Evolutionary conservation across 805 yeast genomes (phyloP).

Genomic region (Candida verbasci): DNA sequence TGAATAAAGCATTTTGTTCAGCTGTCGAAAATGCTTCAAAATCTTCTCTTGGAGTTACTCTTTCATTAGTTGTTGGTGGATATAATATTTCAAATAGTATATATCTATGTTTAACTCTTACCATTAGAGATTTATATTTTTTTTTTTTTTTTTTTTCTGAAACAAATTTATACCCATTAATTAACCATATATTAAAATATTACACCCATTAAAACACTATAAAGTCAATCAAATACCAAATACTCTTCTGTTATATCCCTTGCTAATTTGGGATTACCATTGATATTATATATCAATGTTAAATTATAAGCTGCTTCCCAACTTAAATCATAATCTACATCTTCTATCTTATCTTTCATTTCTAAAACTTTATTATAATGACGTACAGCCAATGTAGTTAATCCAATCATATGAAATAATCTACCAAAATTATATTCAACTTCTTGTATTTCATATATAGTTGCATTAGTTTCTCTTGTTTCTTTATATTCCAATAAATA

Average conservation of each 20-base stretch:
- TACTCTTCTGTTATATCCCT: slow-evolving; percentile 60
- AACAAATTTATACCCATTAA: too few species aligned
- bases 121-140: slow-evolving; percentile 49
- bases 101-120: slow-evolving; percentile 81
- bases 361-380: slow-evolving; percentile 68
- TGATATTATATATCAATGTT: slow-evolving; percentile 65
- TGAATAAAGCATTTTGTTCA: slow-evolving; percentile 35
- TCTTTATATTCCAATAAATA: slow-evolving; percentile 69
- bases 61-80: slow-evolving; percentile 47
- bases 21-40: slow-evolving; percentile 21
- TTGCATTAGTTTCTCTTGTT: slow-evolving; percentile 37
- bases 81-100: slow-evolving; percentile 73
- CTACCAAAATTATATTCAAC: slow-evolving; percentile 80
- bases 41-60: slow-evolving; percentile 7
- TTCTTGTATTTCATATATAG: slow-evolving; percentile 62
- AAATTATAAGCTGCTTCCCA: slow-evolving; percentile 85
- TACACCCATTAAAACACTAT: too few species aligned
- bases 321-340: slow-evolving; percentile 51
- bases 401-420: slow-evolving; percentile 77
- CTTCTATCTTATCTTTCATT: slow-evolving; percentile 37
- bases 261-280: slow-evolving; percentile 69
- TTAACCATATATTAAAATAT: too few species aligned
- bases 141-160: slow-evolving; percentile 1
- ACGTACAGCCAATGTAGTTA: slow-evolving; percentile 65
- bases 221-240: slow-evolving; percentile 32